Base-by-base conservation (phyloP, 495 filamentous ascomycete species). In the Penicillium pulvis region DNA sequence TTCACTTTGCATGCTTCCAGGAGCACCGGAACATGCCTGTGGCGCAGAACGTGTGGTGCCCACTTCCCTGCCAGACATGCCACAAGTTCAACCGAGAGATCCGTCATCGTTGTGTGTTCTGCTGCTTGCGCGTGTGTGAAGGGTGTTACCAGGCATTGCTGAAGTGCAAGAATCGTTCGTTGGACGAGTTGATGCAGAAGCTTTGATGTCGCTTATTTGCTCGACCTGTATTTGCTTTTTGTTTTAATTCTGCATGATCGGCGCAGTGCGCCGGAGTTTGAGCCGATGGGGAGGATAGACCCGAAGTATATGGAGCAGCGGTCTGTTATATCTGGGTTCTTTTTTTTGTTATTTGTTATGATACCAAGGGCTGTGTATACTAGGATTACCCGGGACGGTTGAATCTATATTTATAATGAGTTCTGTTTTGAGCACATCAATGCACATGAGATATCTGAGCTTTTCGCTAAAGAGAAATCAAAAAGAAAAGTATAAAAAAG, bases 1-100 rank as follows among this genome's bases (percentile, higher is more conserved):
- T 73, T 10, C 80, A 82, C 43, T 75, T 66, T 51, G 55, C 62
- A 19, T 83, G 80, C 64, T 81, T 75, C 54, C 77, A 80, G 61
- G 69, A 71, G 8, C 80, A 83, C 51, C 64, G 71, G 20, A 60
- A 67, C 0, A 79, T 83, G 76, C 68, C 68, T 16, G 49, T 61
- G 9, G 72, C 76, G 11, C 68, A 66, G 41, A 83, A 83, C 56
- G 64, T 66, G 42, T 76, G 76, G 74, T 74, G 76, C 62, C 66
- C 78, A 8, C 65, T 79, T 20, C 79, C 78, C 6, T 83, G 80
- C 60, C 81, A 81, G 78, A 74, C 75, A 2, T 83, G 80, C 55
- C 71, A 72, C 30, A 76, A 78, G 42, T 67, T 70, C 9, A 74
- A 81, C 51, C 70, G 65, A 0, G 73, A 81, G 57, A 64, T 73